phyloP scores from a whole-genome alignment of 1,139 yeast species.

The Pneumocystis jirovecii region DNA sequence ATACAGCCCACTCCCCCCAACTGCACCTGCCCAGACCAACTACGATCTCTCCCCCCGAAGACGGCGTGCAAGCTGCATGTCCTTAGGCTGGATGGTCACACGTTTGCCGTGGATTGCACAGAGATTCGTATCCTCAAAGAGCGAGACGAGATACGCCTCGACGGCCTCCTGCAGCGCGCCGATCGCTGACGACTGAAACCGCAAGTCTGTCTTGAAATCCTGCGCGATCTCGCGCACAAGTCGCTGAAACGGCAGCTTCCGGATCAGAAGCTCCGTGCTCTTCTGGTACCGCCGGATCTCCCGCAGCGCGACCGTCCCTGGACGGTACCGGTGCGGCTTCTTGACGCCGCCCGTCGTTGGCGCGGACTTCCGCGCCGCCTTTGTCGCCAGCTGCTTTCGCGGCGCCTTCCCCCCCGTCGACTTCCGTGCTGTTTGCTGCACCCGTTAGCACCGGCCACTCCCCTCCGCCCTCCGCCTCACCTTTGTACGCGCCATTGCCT shows the following conservation, averaged over 20 bases:
- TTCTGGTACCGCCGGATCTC: constrained; percentile 99
- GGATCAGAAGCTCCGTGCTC: constrained; percentile 88
- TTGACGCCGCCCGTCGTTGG: constrained; percentile 92
- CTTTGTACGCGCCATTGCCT: too few relatives aligned
- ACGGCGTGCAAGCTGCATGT: constrained; percentile 97
- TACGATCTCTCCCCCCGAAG: constrained; percentile 61
- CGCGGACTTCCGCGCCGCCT: constrained; percentile 98
- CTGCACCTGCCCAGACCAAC: too few relatives aligned
- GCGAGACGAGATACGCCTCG: constrained; percentile 85
- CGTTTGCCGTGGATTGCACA: constrained; percentile 99
- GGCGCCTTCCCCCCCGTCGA: constrained; percentile 99
- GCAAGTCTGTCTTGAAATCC: constrained; percentile 93
- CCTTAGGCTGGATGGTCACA: constrained; percentile 98
- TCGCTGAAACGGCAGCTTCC: constrained; percentile 98
- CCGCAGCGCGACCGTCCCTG: constrained; percentile 99
- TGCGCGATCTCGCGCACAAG: constrained; percentile 96
- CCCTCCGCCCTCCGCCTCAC: too few relatives aligned
- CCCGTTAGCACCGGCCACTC: too few relatives aligned
- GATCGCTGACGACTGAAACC: constrained; percentile 97
- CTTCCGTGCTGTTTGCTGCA: constrained; percentile 97
- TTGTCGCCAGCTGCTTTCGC: constrained; percentile 97
- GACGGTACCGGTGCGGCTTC: constrained; percentile 99
- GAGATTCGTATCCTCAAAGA: constrained; percentile 87
- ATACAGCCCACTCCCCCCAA: not conserved
- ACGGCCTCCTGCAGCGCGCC: constrained; percentile 99